These are phyloP conservation scores for Amanita phalloides DNA, from an alignment of 768 basidiomycete genomes.

Conservation along the genomic window DNA sequence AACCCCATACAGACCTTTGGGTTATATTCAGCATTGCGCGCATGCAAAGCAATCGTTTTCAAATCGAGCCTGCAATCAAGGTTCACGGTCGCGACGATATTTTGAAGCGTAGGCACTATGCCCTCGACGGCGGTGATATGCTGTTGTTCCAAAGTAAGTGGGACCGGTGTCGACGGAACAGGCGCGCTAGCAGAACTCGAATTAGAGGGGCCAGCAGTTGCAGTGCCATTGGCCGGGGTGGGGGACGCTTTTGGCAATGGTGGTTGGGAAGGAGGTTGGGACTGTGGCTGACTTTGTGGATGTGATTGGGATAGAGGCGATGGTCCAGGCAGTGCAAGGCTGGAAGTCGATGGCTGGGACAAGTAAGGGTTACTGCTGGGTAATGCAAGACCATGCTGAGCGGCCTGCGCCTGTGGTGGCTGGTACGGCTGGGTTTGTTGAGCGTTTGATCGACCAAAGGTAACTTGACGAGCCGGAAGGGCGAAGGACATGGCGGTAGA, in stretches of 20 bases:
- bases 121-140: constrained; percentile 96
- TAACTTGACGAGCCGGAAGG: constrained; percentile 70
- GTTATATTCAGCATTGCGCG: constrained; percentile 98
- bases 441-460: constrained; percentile 56
- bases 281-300: constrained; percentile 26
- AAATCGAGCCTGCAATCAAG: constrained; percentile 93
- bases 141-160: constrained; percentile 81
- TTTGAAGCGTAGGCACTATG: constrained; percentile 98
- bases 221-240: constrained; percentile 22
- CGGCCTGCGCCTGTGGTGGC: constrained; percentile 29
- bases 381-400: constrained; percentile 40
- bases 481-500: constrained; percentile 42
- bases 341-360: constrained; percentile 23
- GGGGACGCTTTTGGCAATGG: constrained; percentile 13
- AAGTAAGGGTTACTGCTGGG: constrained; percentile 47
- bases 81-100: constrained; percentile 98
- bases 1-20: constrained; percentile 84
- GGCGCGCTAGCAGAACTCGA: constrained; percentile 35
- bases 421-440: constrained; percentile 30
- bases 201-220: constrained; percentile 44
- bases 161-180: constrained; percentile 58
- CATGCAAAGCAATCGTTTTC: constrained; percentile 97
- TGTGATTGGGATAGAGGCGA: constrained; percentile 51
- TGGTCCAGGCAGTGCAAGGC: constrained; percentile 37
- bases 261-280: constrained; percentile 17